These are phyloP conservation scores for Solanum paucissectum DNA, from an alignment of 257 asterid species.

Conservation along the genomic window DNA sequence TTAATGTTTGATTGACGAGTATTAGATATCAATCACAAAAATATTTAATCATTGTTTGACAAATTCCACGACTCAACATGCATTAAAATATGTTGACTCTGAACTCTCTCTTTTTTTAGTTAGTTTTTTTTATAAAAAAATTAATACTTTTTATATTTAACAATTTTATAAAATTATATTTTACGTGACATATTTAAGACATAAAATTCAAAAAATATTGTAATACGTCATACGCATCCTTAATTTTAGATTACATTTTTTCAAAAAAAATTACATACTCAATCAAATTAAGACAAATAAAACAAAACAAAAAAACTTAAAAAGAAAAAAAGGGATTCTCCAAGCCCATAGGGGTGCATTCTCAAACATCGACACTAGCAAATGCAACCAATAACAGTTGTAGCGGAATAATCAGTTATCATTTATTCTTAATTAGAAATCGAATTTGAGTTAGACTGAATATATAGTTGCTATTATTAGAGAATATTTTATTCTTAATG, in stretches of 20 bases:
- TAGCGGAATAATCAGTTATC: accelerated
- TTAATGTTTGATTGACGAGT: neutral
- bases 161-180: neutral
- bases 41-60: neutral
- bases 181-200: neutral
- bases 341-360: neutral
- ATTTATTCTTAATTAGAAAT: accelerated
- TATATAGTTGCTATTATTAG: neutral
- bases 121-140: neutral
- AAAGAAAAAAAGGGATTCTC: neutral
- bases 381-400: neutral
- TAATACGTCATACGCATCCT: neutral
- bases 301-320: neutral
- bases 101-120: neutral
- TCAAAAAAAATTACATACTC: neutral
- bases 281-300: neutral
- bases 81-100: neutral
- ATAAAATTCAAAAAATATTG: neutral
- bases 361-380: neutral
- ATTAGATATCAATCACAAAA: neutral
- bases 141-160: neutral
- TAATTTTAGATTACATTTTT: neutral
- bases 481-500: neutral
- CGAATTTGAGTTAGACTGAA: accelerated
- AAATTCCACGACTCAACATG: neutral